phyloP scores from a whole-genome alignment of 2,329 filamentous ascomycete genomes.

The Hymenoscyphus fraxineus region DNA sequence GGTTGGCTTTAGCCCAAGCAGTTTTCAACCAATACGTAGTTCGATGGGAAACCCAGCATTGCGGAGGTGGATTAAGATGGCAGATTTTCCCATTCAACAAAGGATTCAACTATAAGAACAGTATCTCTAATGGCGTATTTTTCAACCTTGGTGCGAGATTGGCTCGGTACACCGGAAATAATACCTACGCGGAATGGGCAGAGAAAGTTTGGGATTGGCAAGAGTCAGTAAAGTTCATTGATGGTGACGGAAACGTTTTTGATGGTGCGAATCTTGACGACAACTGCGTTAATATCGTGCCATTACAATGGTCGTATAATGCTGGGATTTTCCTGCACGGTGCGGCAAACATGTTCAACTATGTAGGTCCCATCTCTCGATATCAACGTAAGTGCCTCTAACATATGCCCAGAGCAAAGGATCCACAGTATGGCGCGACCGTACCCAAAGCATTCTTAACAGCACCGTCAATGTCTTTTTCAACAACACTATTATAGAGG shows the following conservation, averaged over 20 bases:
- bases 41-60: constrained; percentile 66
- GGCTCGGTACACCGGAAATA: constrained; percentile 73
- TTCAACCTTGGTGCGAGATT: constrained; percentile 62
- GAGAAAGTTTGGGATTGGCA: constrained; percentile 70
- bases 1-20: constrained; percentile 69
- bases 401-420: constrained; percentile 37
- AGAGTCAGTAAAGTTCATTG: constrained; percentile 53
- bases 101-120: constrained; percentile 75
- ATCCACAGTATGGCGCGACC: constrained; percentile 51
- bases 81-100: constrained; percentile 80
- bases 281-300: constrained; percentile 55
- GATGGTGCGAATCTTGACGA: constrained; percentile 54
- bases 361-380: constrained; percentile 39
- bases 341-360: constrained; percentile 64
- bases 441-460: constrained; percentile 53
- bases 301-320: constrained; percentile 67
- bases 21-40: constrained; percentile 75
- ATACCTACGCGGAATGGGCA: constrained; percentile 74
- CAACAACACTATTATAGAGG: constrained; percentile 53
- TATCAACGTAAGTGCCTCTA: background rate
- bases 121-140: constrained; percentile 58
- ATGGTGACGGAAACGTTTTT: constrained; percentile 54
- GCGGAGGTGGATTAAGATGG: constrained; percentile 75
- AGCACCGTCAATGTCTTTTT: constrained; percentile 50
- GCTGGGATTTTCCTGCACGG: constrained; percentile 65